phyloP scores from a whole-genome alignment of 2,329 filamentous ascomycete species.

The Aureobasidium sp. region DNA sequence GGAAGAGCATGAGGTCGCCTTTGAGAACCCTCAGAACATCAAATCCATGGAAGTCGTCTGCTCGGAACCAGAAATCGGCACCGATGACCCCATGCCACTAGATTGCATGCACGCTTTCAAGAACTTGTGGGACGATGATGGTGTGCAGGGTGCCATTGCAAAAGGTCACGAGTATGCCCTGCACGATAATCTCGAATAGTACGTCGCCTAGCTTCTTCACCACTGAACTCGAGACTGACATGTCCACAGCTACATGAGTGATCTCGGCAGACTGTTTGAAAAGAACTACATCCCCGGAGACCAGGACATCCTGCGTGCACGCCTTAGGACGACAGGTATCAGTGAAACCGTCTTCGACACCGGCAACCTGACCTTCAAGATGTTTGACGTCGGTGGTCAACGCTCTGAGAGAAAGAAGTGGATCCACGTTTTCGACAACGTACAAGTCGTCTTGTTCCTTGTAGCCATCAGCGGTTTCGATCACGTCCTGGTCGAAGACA shows the following conservation, averaged over 20 bases:
- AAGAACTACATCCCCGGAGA: constrained; percentile 86
- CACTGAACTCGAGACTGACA: constrained; percentile 20
- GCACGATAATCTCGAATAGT: constrained; percentile 95
- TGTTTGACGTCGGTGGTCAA: constrained; percentile 97
- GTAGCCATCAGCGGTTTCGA: constrained; percentile 98
- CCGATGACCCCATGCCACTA: constrained; percentile 70
- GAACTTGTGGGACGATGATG: constrained; percentile 72
- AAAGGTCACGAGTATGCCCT: constrained; percentile 96
- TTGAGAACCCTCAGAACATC: constrained; percentile 71
- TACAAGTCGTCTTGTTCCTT: constrained; percentile 92
- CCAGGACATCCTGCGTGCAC: constrained; percentile 88
- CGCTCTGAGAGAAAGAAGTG: constrained; percentile 97
- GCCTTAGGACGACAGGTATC: constrained; percentile 97
- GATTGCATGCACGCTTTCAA: constrained; percentile 78
- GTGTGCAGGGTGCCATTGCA: constrained; percentile 78
- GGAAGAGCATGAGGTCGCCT: constrained; percentile 73
- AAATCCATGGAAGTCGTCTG: constrained; percentile 71
- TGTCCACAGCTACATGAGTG: constrained; percentile 66
- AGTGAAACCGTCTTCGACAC: constrained; percentile 96
- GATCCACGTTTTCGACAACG: constrained; percentile 98
- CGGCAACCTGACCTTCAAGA: constrained; percentile 86
- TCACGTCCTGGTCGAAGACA: constrained; percentile 90
- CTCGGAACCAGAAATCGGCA: constrained; percentile 72
- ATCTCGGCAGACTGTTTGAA: constrained; percentile 55
- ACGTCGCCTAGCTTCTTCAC: constrained; percentile 32